Base-by-base conservation (phyloP, 768 basidiomycete species). In the Xerocomus brunneocitrinus region DNA sequence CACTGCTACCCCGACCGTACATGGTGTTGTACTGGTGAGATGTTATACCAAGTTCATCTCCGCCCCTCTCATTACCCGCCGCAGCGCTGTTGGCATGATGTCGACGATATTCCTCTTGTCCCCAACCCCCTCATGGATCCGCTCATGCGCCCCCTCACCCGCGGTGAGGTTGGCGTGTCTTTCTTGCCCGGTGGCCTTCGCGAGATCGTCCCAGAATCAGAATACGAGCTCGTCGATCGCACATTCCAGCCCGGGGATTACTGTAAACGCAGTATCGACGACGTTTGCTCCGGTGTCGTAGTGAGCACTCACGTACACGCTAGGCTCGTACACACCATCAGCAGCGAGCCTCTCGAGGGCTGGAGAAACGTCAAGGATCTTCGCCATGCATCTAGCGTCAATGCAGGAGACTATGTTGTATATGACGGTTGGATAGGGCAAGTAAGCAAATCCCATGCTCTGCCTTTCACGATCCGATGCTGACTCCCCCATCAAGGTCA, bases 381-480 rank as follows among this genome's bases (percentile, higher is more conserved):
- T 25, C 76, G 80, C 58, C 74, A 76, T 24, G 76, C 78, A 25
- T 70, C 76, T 31, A 79, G 83, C 28, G 78, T 88, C 25, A 88
- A 88, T 54, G 76, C 88, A 36, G 86, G 88, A 6, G 91, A 94
- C 68, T 90, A 85, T 73, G 89, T 95, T 45, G 74, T 84, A 16
- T 82, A 83, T 62, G 81, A 88, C 59, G 82, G 91, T 66, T 97
- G 94, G 93, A 74, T 95, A 62, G 93, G 93, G 49, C 90, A 92
- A 78, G 90, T 89, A 67, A 66, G 80, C 35, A 38, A 39, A 49
- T n/a, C 30, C 54, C 55, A 53, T 53, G 24, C 53, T 55, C 45
- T 53, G 8, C 48, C 35, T 47, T 19, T 39, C 42, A 42, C 34
- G 31, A 50, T 50, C 48, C 52, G 35, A 41, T 51, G 43, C 53